Conservation (phyloP, 2,329 filamentous ascomycete species). For the Albophoma yamanashiensis region DNA sequence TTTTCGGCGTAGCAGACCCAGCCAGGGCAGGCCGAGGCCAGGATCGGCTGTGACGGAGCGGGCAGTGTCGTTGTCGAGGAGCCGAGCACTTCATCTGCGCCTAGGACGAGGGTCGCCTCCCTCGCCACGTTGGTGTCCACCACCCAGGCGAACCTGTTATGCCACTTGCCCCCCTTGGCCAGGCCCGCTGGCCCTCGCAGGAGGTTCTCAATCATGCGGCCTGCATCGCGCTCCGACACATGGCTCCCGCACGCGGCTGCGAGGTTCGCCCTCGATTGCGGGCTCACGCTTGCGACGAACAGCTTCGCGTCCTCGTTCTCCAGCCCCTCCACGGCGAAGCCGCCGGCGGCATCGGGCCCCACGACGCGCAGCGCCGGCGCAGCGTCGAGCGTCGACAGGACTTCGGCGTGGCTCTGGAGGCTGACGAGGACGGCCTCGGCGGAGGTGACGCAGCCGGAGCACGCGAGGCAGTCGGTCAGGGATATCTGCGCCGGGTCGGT, state of each 20-base stretch:
- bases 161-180: conserved; percentile 56
- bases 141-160: conserved; percentile 78
- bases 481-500: conserved; percentile 80
- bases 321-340: conserved; percentile 35
- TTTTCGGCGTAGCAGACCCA: conserved; percentile 99
- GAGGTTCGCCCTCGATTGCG: conserved; percentile 80
- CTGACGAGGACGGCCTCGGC: conserved; percentile 96
- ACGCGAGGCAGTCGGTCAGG: conserved; percentile 92
- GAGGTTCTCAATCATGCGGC: conserved; percentile 73
- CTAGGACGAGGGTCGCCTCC: conserved; percentile 72
- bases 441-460: conserved; percentile 94
- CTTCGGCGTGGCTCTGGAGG: conserved; percentile 86
- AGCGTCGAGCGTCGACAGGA: conserved; percentile 70
- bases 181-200: conserved; percentile 59
- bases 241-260: conserved; percentile 70
- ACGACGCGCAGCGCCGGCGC: conserved; percentile 37
- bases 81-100: conserved; percentile 57
- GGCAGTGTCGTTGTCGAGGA: conserved; percentile 8
- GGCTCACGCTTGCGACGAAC: conserved; percentile 87
- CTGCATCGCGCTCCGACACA: conserved; percentile 62
- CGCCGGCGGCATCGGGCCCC: conserved; percentile 19
- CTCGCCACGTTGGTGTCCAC: conserved; percentile 80
- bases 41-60: conserved; percentile 42
- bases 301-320: conserved; percentile 56
- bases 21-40: conserved; percentile 87